Evolutionary conservation across 2,329 filamentous ascomycete species (phyloP).

Genomic region (Xylaria sp.): DNA sequence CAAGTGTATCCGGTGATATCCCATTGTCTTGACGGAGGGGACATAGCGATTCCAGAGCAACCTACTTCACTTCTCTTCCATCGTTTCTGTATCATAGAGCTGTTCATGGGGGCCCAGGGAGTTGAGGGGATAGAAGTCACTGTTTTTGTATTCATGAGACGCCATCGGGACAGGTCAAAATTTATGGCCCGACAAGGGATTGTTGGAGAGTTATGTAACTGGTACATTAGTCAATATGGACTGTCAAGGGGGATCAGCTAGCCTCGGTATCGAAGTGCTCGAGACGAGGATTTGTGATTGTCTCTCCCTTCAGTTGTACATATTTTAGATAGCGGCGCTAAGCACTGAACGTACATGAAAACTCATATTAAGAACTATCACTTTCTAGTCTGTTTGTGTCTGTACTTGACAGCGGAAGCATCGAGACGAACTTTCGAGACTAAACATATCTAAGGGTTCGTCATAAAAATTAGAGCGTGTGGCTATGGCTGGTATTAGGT

Average conservation of each 20-base stretch:
- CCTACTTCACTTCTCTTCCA: conserved; percentile 29
- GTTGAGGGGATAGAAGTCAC: conserved; percentile 45
- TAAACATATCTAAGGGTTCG: too few relatives aligned
- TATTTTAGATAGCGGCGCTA: conserved; percentile 43
- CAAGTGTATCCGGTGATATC: conserved; percentile 34
- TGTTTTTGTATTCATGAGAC: conserved; percentile 39
- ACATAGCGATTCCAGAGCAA: conserved; percentile 21
- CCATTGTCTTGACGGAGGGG: conserved; percentile 17
- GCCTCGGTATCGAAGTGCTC: conserved; percentile 53
- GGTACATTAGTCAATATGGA: conserved; percentile 40
- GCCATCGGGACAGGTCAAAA: conserved; percentile 19
- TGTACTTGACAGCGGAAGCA: too few relatives aligned
- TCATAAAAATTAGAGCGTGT: too few relatives aligned
- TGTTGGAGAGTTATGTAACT: conserved; percentile 33
- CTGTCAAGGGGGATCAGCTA: conserved; percentile 43
- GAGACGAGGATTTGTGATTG: conserved; percentile 47
- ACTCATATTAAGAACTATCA: conserved; percentile 4
- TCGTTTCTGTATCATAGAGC: conserved; percentile 47
- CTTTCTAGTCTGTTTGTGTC: too few relatives aligned
- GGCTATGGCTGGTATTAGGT: too few relatives aligned
- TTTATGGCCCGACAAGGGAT: conserved; percentile 23
- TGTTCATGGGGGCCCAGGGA: conserved; percentile 41
- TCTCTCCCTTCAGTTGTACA: conserved; percentile 46
- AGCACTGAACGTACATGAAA: conserved; percentile 35
- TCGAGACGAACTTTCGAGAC: too few relatives aligned